Evolutionary conservation across 768 basidiomycete species (phyloP).

Genomic region (Tephrocybe sp.): DNA sequence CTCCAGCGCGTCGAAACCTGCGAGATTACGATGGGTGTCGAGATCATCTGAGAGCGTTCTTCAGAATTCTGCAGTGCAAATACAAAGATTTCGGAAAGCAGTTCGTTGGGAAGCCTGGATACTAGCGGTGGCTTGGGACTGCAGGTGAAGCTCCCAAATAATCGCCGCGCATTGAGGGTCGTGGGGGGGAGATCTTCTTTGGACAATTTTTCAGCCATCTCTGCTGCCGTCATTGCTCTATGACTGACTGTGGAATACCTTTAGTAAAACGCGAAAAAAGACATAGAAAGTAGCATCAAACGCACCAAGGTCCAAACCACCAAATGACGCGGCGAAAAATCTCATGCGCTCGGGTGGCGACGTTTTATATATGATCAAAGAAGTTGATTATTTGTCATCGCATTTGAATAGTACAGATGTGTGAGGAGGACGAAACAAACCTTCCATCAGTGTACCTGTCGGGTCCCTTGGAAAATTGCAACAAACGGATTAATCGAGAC

Average conservation of each 20-base stretch:
- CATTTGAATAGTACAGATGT: not conserved
- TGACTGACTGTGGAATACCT: not conserved
- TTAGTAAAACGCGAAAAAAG: not conserved
- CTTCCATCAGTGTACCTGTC: conserved; percentile 9
- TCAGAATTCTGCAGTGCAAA: conserved; percentile 24
- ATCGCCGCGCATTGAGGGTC: conserved; percentile 16
- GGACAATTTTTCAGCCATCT: conserved; percentile 13
- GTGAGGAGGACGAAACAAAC: not conserved
- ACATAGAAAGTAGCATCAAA: not conserved
- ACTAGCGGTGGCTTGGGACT: conserved; percentile 8
- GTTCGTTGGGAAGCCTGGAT: conserved; percentile 31
- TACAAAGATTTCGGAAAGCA: conserved; percentile 32
- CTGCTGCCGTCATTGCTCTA: conserved; percentile 1
- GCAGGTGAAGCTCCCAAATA: conserved; percentile 12
- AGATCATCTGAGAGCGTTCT: conserved; percentile 22
- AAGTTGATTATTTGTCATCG: not conserved
- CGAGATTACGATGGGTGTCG: conserved; percentile 33
- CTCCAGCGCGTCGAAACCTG: conserved; percentile 54
- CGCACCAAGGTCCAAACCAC: not conserved
- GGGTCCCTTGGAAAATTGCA: not conserved
- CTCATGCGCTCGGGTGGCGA: not conserved
- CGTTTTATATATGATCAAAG: not conserved
- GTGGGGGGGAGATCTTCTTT: conserved; percentile 13
- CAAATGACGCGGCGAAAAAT: not conserved
- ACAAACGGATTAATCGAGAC: not conserved